Evolutionary conservation across 1,284 basidiomycete species (phyloP).

Genomic region (Boletus hoseneyae): DNA sequence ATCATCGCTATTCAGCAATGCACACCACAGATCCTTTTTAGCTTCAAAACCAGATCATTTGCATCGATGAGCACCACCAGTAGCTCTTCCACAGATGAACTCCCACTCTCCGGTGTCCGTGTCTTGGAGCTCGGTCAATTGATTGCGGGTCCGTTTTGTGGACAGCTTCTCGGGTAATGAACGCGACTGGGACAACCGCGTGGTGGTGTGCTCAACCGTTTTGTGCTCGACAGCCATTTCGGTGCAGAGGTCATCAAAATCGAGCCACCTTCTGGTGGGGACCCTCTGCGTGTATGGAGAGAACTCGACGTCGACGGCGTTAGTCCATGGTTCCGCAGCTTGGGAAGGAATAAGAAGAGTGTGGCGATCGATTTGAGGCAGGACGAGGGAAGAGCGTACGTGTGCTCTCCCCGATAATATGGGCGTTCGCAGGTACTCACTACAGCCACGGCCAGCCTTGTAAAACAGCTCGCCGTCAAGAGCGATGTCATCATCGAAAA

Average conservation of each 20-base stretch:
- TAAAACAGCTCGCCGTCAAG: conserved; percentile 56
- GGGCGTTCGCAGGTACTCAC: not conserved
- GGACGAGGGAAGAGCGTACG: conserved; percentile 58
- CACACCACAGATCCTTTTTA: not conserved
- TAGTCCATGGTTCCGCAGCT: conserved; percentile 70
- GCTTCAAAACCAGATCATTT: conserved; percentile 8
- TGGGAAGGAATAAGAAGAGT: conserved; percentile 69
- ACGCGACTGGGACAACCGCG: not conserved
- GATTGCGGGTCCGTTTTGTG: conserved; percentile 69
- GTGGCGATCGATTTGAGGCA: conserved; percentile 62
- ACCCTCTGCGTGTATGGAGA: conserved; percentile 68
- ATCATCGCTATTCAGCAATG: not conserved
- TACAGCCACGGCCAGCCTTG: conserved; percentile 42
- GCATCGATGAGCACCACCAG: conserved; percentile 1
- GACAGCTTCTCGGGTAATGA: conserved; percentile 61
- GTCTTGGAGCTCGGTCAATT: conserved; percentile 67
- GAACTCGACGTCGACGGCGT: conserved; percentile 67
- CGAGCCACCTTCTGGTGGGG: conserved; percentile 57
- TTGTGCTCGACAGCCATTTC: conserved; percentile 49
- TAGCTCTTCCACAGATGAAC: conserved; percentile 19
- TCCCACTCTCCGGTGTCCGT: conserved; percentile 58
- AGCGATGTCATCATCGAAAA: conserved; percentile 68
- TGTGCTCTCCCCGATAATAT: conserved; percentile 7
- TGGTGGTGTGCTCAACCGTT: not conserved
- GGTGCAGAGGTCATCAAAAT: conserved; percentile 71